phyloP scores from a whole-genome alignment of 2,329 filamentous ascomycete species.

The Penicillium concentricum region DNA sequence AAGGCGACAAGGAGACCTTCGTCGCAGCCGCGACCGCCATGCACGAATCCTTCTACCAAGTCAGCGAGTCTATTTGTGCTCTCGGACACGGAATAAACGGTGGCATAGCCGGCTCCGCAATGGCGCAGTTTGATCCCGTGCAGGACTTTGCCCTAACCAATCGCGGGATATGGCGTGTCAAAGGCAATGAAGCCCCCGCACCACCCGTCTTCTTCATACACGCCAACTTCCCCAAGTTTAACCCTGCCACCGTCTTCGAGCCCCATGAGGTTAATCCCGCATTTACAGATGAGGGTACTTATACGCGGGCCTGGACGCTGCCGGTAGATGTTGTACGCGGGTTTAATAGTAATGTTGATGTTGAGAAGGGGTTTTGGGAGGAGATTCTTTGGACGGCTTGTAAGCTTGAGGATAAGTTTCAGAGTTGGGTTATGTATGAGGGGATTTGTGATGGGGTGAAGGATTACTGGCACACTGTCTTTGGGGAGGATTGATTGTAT shows the following conservation, averaged over 20 bases:
- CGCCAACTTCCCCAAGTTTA: conserved; percentile 43
- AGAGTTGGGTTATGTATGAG: conserved; percentile 29
- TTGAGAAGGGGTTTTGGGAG: conserved; percentile 40
- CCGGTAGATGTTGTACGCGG: conserved; percentile 29
- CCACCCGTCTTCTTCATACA: conserved; percentile 43
- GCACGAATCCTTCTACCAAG: conserved; percentile 43
- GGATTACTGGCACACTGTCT: conserved; percentile 35
- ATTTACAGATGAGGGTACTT: conserved; percentile 31
- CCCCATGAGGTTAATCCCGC: conserved; percentile 27
- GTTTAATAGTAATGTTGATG: conserved; percentile 30
- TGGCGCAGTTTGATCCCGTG: conserved; percentile 41
- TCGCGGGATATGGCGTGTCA: conserved; percentile 29
- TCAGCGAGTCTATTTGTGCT: conserved; percentile 39
- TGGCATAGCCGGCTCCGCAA: conserved; percentile 39
- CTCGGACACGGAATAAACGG: conserved; percentile 31
- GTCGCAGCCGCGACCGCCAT: conserved; percentile 44
- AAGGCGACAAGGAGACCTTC: conserved; percentile 55
- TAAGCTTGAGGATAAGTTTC: conserved; percentile 35
- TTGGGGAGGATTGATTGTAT: conserved; percentile 3
- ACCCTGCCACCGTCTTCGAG: conserved; percentile 38
- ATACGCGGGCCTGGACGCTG: conserved; percentile 35
- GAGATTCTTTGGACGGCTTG: conserved; percentile 42
- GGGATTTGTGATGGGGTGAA: conserved; percentile 35
- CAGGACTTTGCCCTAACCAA: conserved; percentile 33
- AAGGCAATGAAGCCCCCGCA: conserved; percentile 28